These are phyloP conservation scores for Euptelea pleiosperma DNA, from an alignment of 164 flowering plant species.

Conservation along the genomic window DNA sequence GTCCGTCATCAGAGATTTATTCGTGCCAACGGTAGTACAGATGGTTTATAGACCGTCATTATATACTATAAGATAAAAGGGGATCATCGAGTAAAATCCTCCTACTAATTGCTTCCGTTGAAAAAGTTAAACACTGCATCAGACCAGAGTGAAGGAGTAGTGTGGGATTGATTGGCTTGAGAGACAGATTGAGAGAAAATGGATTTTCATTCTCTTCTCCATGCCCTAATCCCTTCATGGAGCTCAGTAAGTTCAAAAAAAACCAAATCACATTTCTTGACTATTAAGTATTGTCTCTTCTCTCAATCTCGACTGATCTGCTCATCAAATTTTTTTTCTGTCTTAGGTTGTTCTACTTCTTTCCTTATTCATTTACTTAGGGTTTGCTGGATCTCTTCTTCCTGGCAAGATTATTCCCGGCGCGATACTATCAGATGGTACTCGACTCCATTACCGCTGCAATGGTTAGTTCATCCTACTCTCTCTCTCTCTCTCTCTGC, in stretches of 20 bases:
- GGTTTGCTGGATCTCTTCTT: constrained; percentile 53
- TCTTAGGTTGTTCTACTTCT: constrained; percentile 48
- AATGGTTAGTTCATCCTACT: constrained; percentile 45
- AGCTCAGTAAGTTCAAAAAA: constrained; percentile 45
- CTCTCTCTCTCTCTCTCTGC: neutral
- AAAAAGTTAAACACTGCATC: too few relatives aligned
- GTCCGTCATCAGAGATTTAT: too few relatives aligned
- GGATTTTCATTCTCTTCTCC: constrained; percentile 41
- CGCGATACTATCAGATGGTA: constrained; percentile 55
- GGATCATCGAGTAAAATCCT: too few relatives aligned
- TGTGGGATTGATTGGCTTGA: neutral
- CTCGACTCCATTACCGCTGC: constrained; percentile 80
- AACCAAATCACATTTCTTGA: neutral
- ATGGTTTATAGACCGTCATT: too few relatives aligned
- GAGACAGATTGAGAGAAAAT: constrained; percentile 16
- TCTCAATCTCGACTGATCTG: neutral
- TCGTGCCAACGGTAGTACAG: too few relatives aligned
- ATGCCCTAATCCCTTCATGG: constrained; percentile 51
- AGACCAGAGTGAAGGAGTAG: too few relatives aligned
- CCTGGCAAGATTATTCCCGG: constrained; percentile 84
- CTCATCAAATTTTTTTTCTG: neutral
- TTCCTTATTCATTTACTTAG: constrained; percentile 61
- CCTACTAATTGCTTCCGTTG: too few relatives aligned
- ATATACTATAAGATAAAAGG: too few relatives aligned
- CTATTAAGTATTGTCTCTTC: neutral